These are phyloP conservation scores for Ceratonia siliqua DNA, from an alignment of 306 rosid genomes.

Conservation along the genomic window DNA sequence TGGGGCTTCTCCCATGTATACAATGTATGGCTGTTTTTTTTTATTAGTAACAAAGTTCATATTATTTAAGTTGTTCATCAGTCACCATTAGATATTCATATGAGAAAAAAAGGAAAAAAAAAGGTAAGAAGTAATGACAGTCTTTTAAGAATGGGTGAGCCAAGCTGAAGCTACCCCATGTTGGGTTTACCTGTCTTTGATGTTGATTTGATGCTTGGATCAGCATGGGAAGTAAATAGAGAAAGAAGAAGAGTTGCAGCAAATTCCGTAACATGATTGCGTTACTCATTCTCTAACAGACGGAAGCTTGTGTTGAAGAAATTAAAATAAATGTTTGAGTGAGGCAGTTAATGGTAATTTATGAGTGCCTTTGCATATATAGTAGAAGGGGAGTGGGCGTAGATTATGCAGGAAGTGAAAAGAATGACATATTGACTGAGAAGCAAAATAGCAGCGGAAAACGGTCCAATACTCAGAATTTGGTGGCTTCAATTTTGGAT, in stretches of 20 bases:
- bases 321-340: too few species aligned
- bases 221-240: slow-evolving; percentile 6
- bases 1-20: slow-evolving; percentile 76
- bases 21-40: slow-evolving; percentile 67
- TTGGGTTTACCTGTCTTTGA: slow-evolving; percentile 58
- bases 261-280: slow-evolving; percentile 29
- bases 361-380: neutral
- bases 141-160: too few species aligned
- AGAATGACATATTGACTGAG: slow-evolving; percentile 30
- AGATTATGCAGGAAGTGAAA: neutral
- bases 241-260: slow-evolving; percentile 33
- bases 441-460: neutral
- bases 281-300: slow-evolving; percentile 1
- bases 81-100: neutral
- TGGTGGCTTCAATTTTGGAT: slow-evolving; percentile 56
- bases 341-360: neutral
- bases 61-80: neutral
- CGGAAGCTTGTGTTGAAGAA: neutral
- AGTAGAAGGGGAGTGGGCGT: neutral
- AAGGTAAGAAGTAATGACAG: too few species aligned
- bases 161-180: neutral
- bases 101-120: too few species aligned
- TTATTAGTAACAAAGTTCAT: slow-evolving; percentile 20
- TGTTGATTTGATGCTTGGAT: slow-evolving; percentile 46
- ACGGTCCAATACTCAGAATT: slow-evolving; percentile 38